Evolutionary conservation across 768 basidiomycete genomes (phyloP).

Genomic region (Serendipita sp.): DNA sequence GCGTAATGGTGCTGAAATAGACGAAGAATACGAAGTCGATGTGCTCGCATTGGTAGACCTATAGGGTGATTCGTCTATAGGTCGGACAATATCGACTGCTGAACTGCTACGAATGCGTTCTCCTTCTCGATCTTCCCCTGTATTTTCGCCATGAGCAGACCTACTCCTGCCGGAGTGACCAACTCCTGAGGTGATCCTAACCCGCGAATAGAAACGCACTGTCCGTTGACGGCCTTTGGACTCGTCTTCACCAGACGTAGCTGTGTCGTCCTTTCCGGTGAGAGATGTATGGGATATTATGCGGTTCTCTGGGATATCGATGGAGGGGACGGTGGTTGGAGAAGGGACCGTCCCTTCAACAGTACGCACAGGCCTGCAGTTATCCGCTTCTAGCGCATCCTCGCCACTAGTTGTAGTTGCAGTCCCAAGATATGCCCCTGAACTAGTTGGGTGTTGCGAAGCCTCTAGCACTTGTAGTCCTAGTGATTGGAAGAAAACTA

Average conservation of each 20-base stretch:
- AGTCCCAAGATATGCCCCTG: too few relatives aligned
- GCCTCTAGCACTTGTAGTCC: too few relatives aligned
- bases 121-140: conserved; percentile 15
- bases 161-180: conserved; percentile 27
- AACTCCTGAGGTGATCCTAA: conserved; percentile 60
- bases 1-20: conserved; percentile 66
- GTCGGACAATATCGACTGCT: conserved; percentile 9
- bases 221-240: conserved; percentile 5
- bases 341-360: too few relatives aligned
- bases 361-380: too few relatives aligned
- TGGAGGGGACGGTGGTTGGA: too few relatives aligned
- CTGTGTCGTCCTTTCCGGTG: neutral
- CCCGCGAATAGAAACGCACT: conserved; percentile 58
- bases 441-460: too few relatives aligned
- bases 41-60: conserved; percentile 22
- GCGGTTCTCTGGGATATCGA: too few relatives aligned
- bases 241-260: neutral
- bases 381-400: too few relatives aligned
- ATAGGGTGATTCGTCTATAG: neutral
- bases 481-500: too few relatives aligned
- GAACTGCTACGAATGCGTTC: conserved; percentile 10
- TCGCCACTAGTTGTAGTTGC: too few relatives aligned
- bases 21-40: conserved; percentile 57
- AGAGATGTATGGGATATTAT: neutral
- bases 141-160: conserved; percentile 7